phyloP scores from a whole-genome alignment of 139 green algal species.

The Edaphochlamys debaryana region DNA sequence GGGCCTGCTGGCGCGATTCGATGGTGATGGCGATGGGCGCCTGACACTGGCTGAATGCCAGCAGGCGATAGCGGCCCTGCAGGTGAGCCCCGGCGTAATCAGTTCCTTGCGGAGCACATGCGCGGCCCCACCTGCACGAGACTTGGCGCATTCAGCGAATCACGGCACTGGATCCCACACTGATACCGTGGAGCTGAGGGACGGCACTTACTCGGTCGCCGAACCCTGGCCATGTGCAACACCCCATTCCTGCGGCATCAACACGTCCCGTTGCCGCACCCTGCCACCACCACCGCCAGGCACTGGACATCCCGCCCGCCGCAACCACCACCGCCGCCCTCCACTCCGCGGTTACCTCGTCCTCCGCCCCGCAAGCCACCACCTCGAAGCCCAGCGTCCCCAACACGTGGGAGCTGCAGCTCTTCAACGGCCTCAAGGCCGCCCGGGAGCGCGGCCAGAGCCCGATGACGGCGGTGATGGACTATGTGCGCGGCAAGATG shows the following conservation, averaged over 20 bases:
- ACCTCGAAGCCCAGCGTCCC: not conserved
- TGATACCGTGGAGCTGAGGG: no score
- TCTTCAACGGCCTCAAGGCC: constrained; percentile 10
- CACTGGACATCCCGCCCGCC: not conserved
- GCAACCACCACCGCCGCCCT: not conserved
- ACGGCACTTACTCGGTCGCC: no score
- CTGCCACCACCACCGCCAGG: not conserved
- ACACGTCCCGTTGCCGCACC: no score
- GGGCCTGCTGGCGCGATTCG: not conserved
- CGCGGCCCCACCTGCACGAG: no score
- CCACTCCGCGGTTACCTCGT: not conserved
- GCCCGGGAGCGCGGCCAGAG: constrained; percentile 13
- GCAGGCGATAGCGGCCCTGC: not conserved
- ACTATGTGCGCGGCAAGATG: constrained; percentile 6
- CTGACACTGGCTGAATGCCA: constrained; percentile 10
- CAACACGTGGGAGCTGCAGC: not conserved
- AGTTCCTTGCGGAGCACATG: not conserved
- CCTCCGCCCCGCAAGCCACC: not conserved
- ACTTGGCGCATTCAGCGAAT: no score
- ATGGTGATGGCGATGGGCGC: constrained; percentile 32
- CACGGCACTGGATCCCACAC: no score
- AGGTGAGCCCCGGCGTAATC: not conserved
- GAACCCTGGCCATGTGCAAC: no score
- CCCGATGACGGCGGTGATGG: not conserved
- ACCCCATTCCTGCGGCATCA: no score